These are phyloP conservation scores for Acorus gramineus DNA, from an alignment of 106 monocot genomes.

Conservation along the genomic window DNA sequence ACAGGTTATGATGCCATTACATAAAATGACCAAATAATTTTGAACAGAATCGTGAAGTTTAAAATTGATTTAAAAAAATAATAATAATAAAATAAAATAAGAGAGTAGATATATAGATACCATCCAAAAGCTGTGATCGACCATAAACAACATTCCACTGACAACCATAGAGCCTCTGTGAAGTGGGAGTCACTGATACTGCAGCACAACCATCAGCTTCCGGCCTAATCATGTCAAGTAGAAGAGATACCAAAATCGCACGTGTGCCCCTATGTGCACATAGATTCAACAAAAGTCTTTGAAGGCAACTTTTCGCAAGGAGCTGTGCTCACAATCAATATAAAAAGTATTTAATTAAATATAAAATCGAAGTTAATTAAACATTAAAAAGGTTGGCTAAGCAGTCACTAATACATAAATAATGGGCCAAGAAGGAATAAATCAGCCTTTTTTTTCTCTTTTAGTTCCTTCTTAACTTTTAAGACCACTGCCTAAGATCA, in stretches of 20 bases:
- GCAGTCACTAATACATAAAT: too few species aligned
- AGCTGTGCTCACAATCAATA: conserved; percentile 30
- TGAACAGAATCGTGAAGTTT: conserved; percentile 1
- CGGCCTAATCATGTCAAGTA: conserved; percentile 51
- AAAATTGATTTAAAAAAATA: not conserved
- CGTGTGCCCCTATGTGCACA: conserved; percentile 58
- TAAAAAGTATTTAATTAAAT: not conserved
- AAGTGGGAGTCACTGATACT: conserved; percentile 1
- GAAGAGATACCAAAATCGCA: conserved; percentile 27
- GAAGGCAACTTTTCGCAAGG: conserved; percentile 64
- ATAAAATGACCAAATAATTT: not conserved
- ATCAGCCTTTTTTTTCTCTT: too few species aligned
- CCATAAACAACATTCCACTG: conserved; percentile 59
- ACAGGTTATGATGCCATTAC: not conserved
- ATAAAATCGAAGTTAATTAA: too few species aligned
- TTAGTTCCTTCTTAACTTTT: too few species aligned
- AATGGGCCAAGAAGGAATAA: too few species aligned
- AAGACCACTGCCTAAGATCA: too few species aligned
- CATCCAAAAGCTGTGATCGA: conserved; percentile 39
- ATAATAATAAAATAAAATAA: not conserved
- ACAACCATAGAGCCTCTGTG: conserved; percentile 53
- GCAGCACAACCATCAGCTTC: conserved; percentile 30
- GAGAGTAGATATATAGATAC: conserved; percentile 18
- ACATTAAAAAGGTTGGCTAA: too few species aligned
- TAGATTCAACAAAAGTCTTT: conserved; percentile 59